Percentiles rank a stretch among this genome's conserved stretches.
Conservation (phyloP, 1,284 basidiomycete species). For the Mycena citricolor region DNA sequence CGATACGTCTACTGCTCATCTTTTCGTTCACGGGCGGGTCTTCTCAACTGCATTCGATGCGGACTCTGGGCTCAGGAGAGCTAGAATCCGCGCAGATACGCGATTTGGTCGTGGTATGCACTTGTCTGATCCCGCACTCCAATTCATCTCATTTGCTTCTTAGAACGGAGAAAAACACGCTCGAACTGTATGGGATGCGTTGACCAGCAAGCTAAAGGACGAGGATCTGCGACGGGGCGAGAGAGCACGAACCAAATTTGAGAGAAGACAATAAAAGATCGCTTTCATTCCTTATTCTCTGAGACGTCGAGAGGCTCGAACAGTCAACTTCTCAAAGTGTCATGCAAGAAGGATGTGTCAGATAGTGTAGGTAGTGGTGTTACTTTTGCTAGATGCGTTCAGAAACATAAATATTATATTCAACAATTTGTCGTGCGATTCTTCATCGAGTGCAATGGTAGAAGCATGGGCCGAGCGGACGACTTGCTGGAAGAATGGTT, state of each 20-base stretch:
- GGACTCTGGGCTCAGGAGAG: constrained; percentile 60
- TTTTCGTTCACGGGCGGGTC: constrained; percentile 53
- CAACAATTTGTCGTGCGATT: too few relatives aligned
- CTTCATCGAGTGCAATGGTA: too few relatives aligned
- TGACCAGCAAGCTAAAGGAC: constrained; percentile 20
- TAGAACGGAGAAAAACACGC: constrained; percentile 22
- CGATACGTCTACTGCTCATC: constrained; percentile 55
- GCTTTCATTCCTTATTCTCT: too few relatives aligned
- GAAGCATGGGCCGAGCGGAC: too few relatives aligned
- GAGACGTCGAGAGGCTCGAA: too few relatives aligned
- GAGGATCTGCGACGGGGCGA: constrained; percentile 21
- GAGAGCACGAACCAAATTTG: constrained; percentile 19
- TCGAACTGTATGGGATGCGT: constrained; percentile 15
- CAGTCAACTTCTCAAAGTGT: too few relatives aligned
- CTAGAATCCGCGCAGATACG: constrained; percentile 46
- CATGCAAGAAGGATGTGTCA: too few relatives aligned
- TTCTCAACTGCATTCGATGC: constrained; percentile 55
- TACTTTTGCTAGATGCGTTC: too few relatives aligned
- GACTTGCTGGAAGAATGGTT: too few relatives aligned
- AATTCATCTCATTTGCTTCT: neutral
- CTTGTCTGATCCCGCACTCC: neutral
- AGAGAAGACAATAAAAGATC: too few relatives aligned
- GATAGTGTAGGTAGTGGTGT: too few relatives aligned
- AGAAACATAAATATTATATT: too few relatives aligned
- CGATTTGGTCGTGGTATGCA: constrained; percentile 50